phyloP scores from a whole-genome alignment of 1,139 yeast species.

The Scheffersomyces insectosa region DNA sequence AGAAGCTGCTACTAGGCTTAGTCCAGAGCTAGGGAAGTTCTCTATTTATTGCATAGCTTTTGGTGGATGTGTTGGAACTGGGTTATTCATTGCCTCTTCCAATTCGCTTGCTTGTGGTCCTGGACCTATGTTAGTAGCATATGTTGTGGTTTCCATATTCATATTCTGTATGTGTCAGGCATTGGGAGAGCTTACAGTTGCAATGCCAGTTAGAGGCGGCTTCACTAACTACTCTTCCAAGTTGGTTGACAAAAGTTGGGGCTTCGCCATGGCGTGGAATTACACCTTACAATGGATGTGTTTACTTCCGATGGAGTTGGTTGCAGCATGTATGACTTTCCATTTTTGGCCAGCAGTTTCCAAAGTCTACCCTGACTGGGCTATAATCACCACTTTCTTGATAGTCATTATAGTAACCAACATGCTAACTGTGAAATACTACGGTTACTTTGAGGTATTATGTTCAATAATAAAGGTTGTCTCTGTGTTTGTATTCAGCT shows the following conservation, averaged over 20 bases:
- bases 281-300: slow-evolving; percentile 24
- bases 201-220: slow-evolving; percentile 23
- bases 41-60: slow-evolving; percentile 24
- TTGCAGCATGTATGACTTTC: slow-evolving; percentile 22
- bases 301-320: slow-evolving; percentile 24
- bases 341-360: slow-evolving; percentile 19
- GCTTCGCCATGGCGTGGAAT: slow-evolving; percentile 28
- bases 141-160: slow-evolving; percentile 16
- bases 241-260: slow-evolving; percentile 24
- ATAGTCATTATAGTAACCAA: slow-evolving; percentile 18
- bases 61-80: slow-evolving; percentile 25
- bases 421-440: slow-evolving; percentile 22
- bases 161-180: slow-evolving; percentile 24
- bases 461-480: slow-evolving; percentile 17
- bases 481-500: slow-evolving; percentile 20
- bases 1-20: slow-evolving; percentile 7
- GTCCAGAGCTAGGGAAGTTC: slow-evolving; percentile 11
- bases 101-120: slow-evolving; percentile 1
- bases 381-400: slow-evolving; percentile 18
- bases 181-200: slow-evolving; percentile 24
- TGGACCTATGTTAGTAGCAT: slow-evolving; percentile 1
- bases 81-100: slow-evolving; percentile 11
- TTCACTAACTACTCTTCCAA: slow-evolving; percentile 21
- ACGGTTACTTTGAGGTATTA: slow-evolving; percentile 20
- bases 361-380: slow-evolving; percentile 16